Evolutionary conservation across 306 rosid species (phyloP).

Genomic region (Vachellia collinsii): DNA sequence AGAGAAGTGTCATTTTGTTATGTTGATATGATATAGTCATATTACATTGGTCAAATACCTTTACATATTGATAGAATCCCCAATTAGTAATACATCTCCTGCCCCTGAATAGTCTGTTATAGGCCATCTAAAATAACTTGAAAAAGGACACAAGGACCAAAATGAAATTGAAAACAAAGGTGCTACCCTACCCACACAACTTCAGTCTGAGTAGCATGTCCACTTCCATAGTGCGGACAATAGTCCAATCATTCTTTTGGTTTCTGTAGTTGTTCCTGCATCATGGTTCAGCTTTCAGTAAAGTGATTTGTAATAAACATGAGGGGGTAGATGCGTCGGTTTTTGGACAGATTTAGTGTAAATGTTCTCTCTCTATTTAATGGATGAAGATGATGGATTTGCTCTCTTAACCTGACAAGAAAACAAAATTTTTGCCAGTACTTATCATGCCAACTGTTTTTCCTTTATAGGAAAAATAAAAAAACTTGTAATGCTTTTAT

Average conservation of each 20-base stretch:
- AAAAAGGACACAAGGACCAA: neutral
- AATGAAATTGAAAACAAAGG: neutral
- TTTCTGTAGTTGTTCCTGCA: neutral
- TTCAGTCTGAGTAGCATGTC: neutral
- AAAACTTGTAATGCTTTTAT: neutral
- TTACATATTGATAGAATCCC: slow-evolving; percentile 9
- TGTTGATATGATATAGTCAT: slow-evolving; percentile 4
- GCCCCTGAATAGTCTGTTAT: slow-evolving; percentile 7
- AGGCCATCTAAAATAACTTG: neutral
- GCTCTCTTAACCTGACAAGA: neutral
- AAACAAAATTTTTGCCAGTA: neutral
- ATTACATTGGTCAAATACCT: slow-evolving; percentile 26
- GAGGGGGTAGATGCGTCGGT: neutral
- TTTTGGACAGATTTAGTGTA: neutral
- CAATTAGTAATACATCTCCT: slow-evolving; percentile 5
- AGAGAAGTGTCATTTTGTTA: slow-evolving; percentile 4
- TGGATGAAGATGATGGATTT: neutral
- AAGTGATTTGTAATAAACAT: neutral
- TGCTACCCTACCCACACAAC: neutral
- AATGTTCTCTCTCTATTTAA: neutral
- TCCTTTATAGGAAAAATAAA: neutral
- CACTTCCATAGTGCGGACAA: neutral
- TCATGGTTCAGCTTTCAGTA: neutral
- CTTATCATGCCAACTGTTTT: neutral
- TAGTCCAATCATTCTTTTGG: neutral